Percentiles rank a stretch among this genome's conserved stretches.
These are phyloP conservation scores for Zea luxurians DNA, from an alignment of 176 grass and related monocot species.

Conservation along the genomic window DNA sequence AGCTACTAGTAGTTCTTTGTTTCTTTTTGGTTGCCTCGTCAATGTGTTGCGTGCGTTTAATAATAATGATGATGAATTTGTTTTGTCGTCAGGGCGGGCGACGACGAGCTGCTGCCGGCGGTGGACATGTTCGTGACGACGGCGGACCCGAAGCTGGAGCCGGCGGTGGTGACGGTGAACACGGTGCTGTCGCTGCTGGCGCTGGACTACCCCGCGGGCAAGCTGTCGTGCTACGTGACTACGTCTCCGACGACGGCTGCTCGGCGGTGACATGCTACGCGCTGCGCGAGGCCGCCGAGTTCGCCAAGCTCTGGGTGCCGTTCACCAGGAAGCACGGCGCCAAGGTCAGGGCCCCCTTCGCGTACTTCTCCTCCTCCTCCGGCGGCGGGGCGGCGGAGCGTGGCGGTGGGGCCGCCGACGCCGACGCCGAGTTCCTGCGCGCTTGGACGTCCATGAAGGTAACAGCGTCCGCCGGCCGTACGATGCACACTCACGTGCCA, in stretches of 20 bases:
- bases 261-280: conserved; percentile 49
- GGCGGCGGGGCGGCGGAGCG: background rate
- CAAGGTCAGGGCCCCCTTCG: conserved; percentile 38
- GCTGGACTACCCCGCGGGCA: conserved; percentile 54
- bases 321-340: conserved; percentile 49
- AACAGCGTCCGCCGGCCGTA: too few relatives aligned
- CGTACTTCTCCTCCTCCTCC: conserved; percentile 38
- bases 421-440: background rate
- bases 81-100: background rate
- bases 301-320: conserved; percentile 57
- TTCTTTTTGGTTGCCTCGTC: background rate
- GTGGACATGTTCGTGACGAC: conserved; percentile 73
- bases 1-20: too few relatives aligned
- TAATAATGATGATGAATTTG: background rate
- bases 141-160: conserved; percentile 52
- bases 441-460: conserved; percentile 37
- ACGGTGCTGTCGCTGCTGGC: conserved; percentile 65
- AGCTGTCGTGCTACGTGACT: conserved; percentile 65
- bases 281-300: conserved; percentile 38
- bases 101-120: conserved; percentile 36
- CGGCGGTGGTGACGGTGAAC: conserved; percentile 54
- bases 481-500: too few relatives aligned
- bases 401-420: too few relatives aligned
- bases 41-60: too few relatives aligned
- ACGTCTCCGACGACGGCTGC: conserved; percentile 62